Evolutionary conservation across 352 stramenopile species (phyloP), one percentile per base, ranked within the genome.

Genomic region (Phytophthora fragariae): DNA sequence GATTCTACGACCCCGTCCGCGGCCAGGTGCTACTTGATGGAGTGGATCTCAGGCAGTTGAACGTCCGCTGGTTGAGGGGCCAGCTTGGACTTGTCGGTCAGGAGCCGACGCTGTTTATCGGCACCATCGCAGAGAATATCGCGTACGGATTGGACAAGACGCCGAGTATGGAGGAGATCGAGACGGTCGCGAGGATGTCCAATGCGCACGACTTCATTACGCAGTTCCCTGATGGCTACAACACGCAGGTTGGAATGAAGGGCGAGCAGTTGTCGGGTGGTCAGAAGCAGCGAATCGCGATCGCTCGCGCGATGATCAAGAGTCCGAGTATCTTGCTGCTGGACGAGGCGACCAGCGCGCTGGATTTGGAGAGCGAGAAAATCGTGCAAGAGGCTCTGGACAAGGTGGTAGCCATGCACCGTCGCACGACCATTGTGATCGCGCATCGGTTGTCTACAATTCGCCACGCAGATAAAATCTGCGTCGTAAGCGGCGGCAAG

Each of bases 391-490:
- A 68, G 15, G 68, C 71, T 15, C 52, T 84, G 5, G 75, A 82
- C 57, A 79, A 70, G 29, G 53, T 80, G 12, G 37, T 80, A 4
- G 46, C 72, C 14, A 61, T 81, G 12, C 61, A 75, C 29, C 37
- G 65, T 1, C 82, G 81, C n/a, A 98, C 94, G 11, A 97, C 88
- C 35, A 80, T 97, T 55, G 87, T 95, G 39, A 77, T 98, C 62
- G 91, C 94, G 3, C 94, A 98, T 66, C 77, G 95, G 7, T 67
- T 98, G 12, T 89, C 80, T 19, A 98, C 71, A 12, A 79, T 79
- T 27, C 66, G 62, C 11, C 46, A 24, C 17, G 55, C 64, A 2
- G 64, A 59, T 47, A 67, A 75, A 14, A 72, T 72, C 33, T 76
- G 69, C 35, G 57, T 76, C 14, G 63, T 62, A n/a, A 68, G 33